Evolutionary conservation across 495 filamentous ascomycete genomes (phyloP), one percentile per base, ranked within the genome.

Genomic region (Podospora pseudopauciseta): DNA sequence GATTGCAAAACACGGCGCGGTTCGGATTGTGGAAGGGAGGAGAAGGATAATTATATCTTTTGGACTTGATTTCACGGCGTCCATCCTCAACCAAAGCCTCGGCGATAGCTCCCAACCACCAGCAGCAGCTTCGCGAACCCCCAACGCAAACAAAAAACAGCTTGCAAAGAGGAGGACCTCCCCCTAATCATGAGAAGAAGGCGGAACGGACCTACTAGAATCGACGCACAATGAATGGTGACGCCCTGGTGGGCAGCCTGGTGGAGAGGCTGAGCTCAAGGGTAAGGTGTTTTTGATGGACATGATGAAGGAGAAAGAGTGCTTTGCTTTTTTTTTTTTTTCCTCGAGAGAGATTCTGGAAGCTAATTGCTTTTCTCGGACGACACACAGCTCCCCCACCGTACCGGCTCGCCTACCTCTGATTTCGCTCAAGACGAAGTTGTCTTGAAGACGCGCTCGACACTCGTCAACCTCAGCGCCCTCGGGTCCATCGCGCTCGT

Each of bases 241-340:
- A 89, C 80, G 83, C 82, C 77, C 78, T 89, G 75, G 86, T 90
- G 69, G 82, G 85, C 78, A 85, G 85, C 75, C 79, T 90, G 71
- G 84, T 90, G 72, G 87, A 89, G 78, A 83, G 87, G 76, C 81
- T 90, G 67, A 84, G 83, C 59, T 85, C 86, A 71, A 83, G 86
- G 82, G 87, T 89, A 84, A 72, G 74, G 30, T 5, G 4, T 32
- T 32, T 74, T 61, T 61, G 39, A 16, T 49, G 39, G 19, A 20
- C 6, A 58, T 27, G 56, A 27, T 20, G 56, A 20, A 20, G 23
- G 2, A 11, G 39, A 49, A 3, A 11, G 39, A 16, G 9, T 49
- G 15, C 39, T 49, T 49, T 49, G 39, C 39, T 49, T 49, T 49
- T 49, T 49, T 11, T 11, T 49, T 32, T 32, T 20, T 20, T 20